phyloP scores from a whole-genome alignment of 1,284 basidiomycete genomes.

The Thecaphora thlaspeos region DNA sequence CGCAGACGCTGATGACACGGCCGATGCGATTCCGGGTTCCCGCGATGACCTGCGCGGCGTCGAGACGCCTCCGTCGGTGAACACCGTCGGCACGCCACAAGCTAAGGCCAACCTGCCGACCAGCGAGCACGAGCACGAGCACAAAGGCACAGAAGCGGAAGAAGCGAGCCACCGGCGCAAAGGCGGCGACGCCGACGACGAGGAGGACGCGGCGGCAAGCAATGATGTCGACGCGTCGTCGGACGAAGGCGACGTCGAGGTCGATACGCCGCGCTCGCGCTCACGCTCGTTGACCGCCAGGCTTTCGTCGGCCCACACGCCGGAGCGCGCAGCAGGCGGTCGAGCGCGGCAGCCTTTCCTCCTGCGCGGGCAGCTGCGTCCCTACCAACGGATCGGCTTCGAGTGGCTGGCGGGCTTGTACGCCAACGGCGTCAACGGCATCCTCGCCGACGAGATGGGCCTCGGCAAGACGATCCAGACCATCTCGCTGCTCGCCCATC shows the following conservation, averaged over 20 bases:
- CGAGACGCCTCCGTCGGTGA: too few relatives aligned
- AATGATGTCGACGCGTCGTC: too few relatives aligned
- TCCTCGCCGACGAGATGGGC: slow-evolving; percentile 68
- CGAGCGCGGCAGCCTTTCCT: slow-evolving; percentile 69
- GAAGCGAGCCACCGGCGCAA: too few relatives aligned
- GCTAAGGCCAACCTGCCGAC: background rate
- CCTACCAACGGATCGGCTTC: slow-evolving; percentile 89
- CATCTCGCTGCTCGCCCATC: slow-evolving; percentile 84
- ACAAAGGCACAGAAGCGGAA: slow-evolving; percentile 4
- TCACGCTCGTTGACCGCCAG: too few relatives aligned
- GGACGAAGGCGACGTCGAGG: slow-evolving; percentile 2
- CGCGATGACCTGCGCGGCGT: too few relatives aligned
- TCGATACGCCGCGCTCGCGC: slow-evolving; percentile 8
- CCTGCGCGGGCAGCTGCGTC: slow-evolving; percentile 80
- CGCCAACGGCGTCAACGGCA: slow-evolving; percentile 83
- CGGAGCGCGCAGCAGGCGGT: slow-evolving; percentile 13
- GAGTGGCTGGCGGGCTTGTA: slow-evolving; percentile 94
- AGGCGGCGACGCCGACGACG: too few relatives aligned
- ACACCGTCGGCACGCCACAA: too few relatives aligned
- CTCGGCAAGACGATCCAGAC: slow-evolving; percentile 94
- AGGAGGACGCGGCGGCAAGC: too few relatives aligned
- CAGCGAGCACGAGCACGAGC: background rate
- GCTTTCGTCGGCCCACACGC: slow-evolving; percentile 59
- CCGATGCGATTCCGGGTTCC: too few relatives aligned
- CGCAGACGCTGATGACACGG: too few relatives aligned